Percentiles rank a stretch among this genome's conserved stretches.
phyloP scores from a whole-genome alignment of 2,329 filamentous ascomycete species.

The Penicillium sp. region DNA sequence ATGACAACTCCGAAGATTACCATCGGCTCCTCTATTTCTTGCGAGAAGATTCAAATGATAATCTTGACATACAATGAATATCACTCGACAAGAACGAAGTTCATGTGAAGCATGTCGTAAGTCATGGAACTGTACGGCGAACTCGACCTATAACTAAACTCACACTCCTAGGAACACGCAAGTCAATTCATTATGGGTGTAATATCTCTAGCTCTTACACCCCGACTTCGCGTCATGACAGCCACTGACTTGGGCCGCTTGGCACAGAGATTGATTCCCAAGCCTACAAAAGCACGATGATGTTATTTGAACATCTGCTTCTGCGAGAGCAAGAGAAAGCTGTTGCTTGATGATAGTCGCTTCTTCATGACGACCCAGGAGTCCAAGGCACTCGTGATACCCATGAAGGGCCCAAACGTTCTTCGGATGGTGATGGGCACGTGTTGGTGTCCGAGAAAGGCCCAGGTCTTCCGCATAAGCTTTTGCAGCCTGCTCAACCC shows the following conservation, averaged over 20 bases:
- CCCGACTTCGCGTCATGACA: neutral
- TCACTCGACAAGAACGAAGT: constrained; percentile 25
- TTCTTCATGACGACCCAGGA: constrained; percentile 51
- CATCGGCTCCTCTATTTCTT: constrained; percentile 1
- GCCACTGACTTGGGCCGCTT: constrained; percentile 5
- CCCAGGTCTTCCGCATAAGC: constrained; percentile 65
- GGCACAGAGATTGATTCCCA: constrained; percentile 6
- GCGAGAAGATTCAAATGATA: neutral
- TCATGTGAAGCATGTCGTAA: constrained; percentile 16
- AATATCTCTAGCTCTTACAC: neutral
- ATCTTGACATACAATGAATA: constrained; percentile 17
- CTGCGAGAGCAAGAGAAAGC: constrained; percentile 53
- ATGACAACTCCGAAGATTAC: constrained; percentile 17
- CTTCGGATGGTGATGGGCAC: constrained; percentile 66
- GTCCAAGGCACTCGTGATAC: constrained; percentile 66
- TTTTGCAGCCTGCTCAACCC: constrained; percentile 54
- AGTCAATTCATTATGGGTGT: constrained; percentile 6
- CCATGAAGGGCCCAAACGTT: constrained; percentile 77
- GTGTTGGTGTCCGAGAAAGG: constrained; percentile 56
- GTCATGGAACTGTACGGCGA: too few species aligned
- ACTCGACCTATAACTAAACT: neutral
- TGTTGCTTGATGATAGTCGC: constrained; percentile 50
- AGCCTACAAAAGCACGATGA: constrained; percentile 59
- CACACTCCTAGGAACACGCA: constrained; percentile 25
- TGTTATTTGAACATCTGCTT: constrained; percentile 60